Base-by-base conservation (phyloP, 352 stramenopile genomes). In the Phytopythium kandeliae region DNA sequence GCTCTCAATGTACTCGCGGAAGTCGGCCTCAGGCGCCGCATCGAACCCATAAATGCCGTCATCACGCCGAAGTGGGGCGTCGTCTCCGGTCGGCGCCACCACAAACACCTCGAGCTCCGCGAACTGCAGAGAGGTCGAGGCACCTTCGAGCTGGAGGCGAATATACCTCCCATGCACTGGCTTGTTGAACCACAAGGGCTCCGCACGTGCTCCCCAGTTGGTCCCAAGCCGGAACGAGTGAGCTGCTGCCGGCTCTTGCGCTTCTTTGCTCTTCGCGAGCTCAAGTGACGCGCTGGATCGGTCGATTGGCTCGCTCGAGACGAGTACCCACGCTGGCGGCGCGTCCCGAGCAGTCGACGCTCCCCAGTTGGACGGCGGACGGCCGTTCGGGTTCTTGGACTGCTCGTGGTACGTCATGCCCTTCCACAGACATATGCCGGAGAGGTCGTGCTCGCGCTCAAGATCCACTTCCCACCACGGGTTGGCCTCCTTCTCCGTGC, bases 391-490 rank as follows among this genome's bases (percentile, higher is more conserved):
- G 31, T 80, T 69, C 56, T 65, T 72, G 13, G 73, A 40, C 50
- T 84, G 65, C 37, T 88, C 74, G 28, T 92, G 80, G 47, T 87
- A 87, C 35, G 76, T 85, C 69, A 80, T 75, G 0, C 58, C 65
- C 36, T 86, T 89, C 81, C 81, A 92, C 54, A 92, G 35, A 7
- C 80, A 67, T 6, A 89, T 52, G 15, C 60, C 67, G 7, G 64
- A 59, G 47, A 92, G 58, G 2, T 37, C 15, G 12, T 67, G 52
- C 7, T 57, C 38, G 5, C 61, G 52, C 15, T 67, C 65, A 6
- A 92, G 59, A 48, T 92, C 81, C 35, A 92, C 81, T 48, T 85
- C 65, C 76, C 76, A 92, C 75, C 74, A 92, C 21, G 78, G 69
- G 41, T 81, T 73, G 2, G 33, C 24, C 56, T 92, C 71, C 22